A percentile compares a stretch with the other conserved stretches of the same genome.
Conservation (phyloP, 352 stramenopile species). For the Globisporangium polare region DNA sequence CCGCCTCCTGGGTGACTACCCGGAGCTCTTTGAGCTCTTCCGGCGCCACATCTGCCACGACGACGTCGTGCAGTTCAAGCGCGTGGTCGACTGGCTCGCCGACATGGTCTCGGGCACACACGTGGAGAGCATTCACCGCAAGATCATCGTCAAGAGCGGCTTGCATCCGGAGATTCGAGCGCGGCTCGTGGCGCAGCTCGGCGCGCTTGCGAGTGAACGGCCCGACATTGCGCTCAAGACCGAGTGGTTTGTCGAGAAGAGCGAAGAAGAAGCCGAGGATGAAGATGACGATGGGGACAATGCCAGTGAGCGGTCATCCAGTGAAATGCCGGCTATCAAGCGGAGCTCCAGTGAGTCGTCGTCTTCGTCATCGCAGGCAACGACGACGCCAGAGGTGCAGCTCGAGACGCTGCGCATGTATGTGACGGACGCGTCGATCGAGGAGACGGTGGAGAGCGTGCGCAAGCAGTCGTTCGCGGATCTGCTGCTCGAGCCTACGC, state of each 20-base stretch:
- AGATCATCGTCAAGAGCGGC: constrained; percentile 69
- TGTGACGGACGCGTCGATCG: constrained; percentile 32
- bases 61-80: constrained; percentile 63
- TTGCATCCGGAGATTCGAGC: constrained; percentile 72
- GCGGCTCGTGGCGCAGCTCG: constrained; percentile 55
- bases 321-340: not conserved
- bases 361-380: not conserved
- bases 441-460: constrained; percentile 18
- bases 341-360: constrained; percentile 7
- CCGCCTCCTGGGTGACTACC: constrained; percentile 45
- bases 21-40: constrained; percentile 69
- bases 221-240: constrained; percentile 60
- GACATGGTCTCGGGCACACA: constrained; percentile 59
- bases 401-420: constrained; percentile 72
- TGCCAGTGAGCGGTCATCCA: constrained; percentile 2
- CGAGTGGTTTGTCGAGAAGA: constrained; percentile 61
- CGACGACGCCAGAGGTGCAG: constrained; percentile 12
- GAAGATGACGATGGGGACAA: constrained; percentile 13
- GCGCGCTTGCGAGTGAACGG: constrained; percentile 54
- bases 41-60: constrained; percentile 65
- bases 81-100: constrained; percentile 64
- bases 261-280: constrained; percentile 28
- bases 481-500: constrained; percentile 27
- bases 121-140: constrained; percentile 47
- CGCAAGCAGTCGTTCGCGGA: constrained; percentile 28